Percentiles rank a stretch among this genome's conserved stretches.
Conservation (phyloP, 2,329 filamentous ascomycete species). For the Exophiala viscosa region DNA sequence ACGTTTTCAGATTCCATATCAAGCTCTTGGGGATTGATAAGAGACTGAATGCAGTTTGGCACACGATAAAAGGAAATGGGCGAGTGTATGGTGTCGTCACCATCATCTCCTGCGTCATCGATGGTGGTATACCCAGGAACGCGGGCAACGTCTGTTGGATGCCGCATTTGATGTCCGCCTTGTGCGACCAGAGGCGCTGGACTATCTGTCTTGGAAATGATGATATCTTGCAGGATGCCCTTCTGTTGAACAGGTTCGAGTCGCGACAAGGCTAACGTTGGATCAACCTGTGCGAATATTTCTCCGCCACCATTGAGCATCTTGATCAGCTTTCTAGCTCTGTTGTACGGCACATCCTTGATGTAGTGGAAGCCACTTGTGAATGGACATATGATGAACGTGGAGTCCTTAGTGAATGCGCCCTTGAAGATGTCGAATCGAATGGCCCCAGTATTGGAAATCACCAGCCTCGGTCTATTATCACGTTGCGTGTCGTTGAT, state of each 20-base stretch:
- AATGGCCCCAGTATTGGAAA: constrained; percentile 86
- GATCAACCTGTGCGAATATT: constrained; percentile 45
- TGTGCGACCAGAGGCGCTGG: not conserved
- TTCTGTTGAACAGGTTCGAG: constrained; percentile 47
- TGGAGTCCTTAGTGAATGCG: constrained; percentile 80
- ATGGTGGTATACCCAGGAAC: constrained; percentile 79
- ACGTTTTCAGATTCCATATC: constrained; percentile 63
- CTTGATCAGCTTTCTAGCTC: constrained; percentile 65
- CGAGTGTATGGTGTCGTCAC: constrained; percentile 84
- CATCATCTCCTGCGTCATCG: constrained; percentile 77
- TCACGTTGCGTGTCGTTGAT: constrained; percentile 57
- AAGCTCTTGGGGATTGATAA: constrained; percentile 49
- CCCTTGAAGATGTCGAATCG: constrained; percentile 96
- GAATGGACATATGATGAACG: constrained; percentile 85
- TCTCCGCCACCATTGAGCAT: constrained; percentile 57
- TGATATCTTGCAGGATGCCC: constrained; percentile 25
- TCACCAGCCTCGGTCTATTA: constrained; percentile 63
- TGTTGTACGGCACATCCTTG: constrained; percentile 73
- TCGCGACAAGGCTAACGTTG: constrained; percentile 13
- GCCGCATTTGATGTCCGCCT: constrained; percentile 31
- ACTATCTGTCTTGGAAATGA: not conserved
- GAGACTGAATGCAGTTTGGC: constrained; percentile 77
- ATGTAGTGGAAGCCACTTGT: constrained; percentile 72
- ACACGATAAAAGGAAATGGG: constrained; percentile 70
- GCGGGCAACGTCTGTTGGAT: constrained; percentile 36